phyloP scores from a whole-genome alignment of 495 filamentous ascomycete species.

The Daldinia childiae region DNA sequence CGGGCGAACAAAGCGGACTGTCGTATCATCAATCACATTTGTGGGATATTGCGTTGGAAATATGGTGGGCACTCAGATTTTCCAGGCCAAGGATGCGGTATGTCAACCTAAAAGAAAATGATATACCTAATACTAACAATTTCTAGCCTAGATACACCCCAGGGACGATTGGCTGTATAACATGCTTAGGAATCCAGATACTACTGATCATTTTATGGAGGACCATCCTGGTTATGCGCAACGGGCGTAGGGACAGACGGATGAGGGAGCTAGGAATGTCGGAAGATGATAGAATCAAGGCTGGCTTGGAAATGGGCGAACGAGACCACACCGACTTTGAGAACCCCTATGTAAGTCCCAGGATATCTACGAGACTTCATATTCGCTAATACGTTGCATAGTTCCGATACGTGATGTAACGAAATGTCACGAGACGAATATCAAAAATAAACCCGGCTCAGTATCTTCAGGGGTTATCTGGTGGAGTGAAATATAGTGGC shows the following conservation, averaged over 20 bases:
- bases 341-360: conserved; percentile 35
- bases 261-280: conserved; percentile 38
- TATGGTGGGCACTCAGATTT: conserved; percentile 65
- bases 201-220: conserved; percentile 33
- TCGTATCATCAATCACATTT: conserved; percentile 48
- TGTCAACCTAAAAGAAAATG: conserved; percentile 1
- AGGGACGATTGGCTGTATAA: conserved; percentile 23
- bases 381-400: conserved; percentile 9
- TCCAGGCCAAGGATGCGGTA: conserved; percentile 60
- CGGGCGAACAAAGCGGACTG: conserved; percentile 42
- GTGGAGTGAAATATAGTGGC: too few relatives aligned
- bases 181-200: conserved; percentile 27
- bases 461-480: too few relatives aligned
- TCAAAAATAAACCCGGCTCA: too few relatives aligned
- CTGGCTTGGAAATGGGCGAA: conserved; percentile 41
- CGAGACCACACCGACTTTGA: conserved; percentile 39
- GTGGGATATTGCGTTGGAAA: conserved; percentile 60
- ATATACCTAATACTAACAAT: neutral
- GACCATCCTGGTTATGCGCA: conserved; percentile 29
- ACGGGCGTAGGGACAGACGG: conserved; percentile 25
- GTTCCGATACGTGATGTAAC: conserved; percentile 28
- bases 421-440: neutral
- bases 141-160: conserved; percentile 34
- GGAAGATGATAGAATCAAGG: conserved; percentile 33
- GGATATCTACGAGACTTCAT: neutral